Base-by-base conservation (phyloP, 1,139 yeast species). In the Kurtzmaniella quercitrusa region DNA sequence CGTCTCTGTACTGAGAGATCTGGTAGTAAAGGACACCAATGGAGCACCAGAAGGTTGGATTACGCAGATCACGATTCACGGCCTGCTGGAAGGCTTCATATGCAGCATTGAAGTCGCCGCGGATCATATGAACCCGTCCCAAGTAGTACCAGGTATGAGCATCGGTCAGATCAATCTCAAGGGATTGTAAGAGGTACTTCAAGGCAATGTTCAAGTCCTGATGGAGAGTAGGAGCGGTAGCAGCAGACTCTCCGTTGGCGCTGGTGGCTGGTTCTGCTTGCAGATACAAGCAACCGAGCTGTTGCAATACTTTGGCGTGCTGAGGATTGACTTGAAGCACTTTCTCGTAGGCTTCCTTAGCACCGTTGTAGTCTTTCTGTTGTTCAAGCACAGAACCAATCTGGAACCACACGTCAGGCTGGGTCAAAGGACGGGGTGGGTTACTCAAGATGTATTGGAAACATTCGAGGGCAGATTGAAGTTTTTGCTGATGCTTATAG, bases 11-110 rank as follows among this genome's bases (percentile, higher is more conserved):
- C 67, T 93, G 98, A 45, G 94, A 82, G 49, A 93, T 91, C 66
- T 93, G 97, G 65, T 91, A 93, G 68, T 93, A 93, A 48, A 93
- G 75, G 10, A 93, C 98, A 62, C 98, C 98, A 59, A 93, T 93
- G 25, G 96, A 89, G 64, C 98, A 93, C 98, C 98, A 93, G 70
- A 93, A 93, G 1, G 97, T 93, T 46, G 98, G 98, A 63, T 93
- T 93, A 60, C 97, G 78, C 27, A 95, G 85, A 63, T 93, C 98
- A 49, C 97, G 79, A 64, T 93, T 93, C 45, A 93, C 98, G 7
- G 98, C 98, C 63, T 91, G 98, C 68, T 93, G 98, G 77, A 93
- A 93, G 0, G 98, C 95, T 61, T 93, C 98, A 65, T 93, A 93
- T 3, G 98, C 98, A 42, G 94, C 91, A 52, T 93, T 85, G 69